These are phyloP conservation scores for Fusarium kyushuense DNA, from an alignment of 2,329 filamentous ascomycete genomes.

Conservation along the genomic window DNA sequence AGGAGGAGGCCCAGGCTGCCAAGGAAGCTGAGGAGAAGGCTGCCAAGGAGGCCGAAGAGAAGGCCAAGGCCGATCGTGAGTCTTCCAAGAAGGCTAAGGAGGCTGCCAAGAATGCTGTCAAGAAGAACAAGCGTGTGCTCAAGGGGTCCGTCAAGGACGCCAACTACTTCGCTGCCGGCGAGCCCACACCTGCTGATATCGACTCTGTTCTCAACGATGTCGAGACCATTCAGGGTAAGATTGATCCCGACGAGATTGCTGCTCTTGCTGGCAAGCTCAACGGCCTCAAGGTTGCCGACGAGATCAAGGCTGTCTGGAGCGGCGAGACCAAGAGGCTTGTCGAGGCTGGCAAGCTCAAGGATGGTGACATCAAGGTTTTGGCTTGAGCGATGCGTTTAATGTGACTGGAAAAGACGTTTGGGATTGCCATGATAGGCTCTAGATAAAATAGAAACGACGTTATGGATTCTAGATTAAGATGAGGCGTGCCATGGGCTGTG, in stretches of 20 bases:
- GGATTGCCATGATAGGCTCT: slow-evolving; percentile 33
- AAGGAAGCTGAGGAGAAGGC: slow-evolving; percentile 86
- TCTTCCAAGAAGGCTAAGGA: slow-evolving; percentile 96
- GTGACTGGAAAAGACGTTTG: slow-evolving; percentile 3
- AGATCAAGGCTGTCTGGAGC: slow-evolving; percentile 87
- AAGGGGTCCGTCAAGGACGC: slow-evolving; percentile 95
- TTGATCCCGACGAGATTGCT: slow-evolving; percentile 92
- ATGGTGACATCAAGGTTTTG: slow-evolving; percentile 80
- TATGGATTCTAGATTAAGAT: slow-evolving; percentile 36
- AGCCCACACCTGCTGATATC: slow-evolving; percentile 80
- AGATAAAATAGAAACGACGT: slow-evolving; percentile 43
- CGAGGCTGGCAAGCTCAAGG: slow-evolving; percentile 86
- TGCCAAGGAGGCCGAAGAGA: slow-evolving; percentile 85
- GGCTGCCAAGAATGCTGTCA: slow-evolving; percentile 96
- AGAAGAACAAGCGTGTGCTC: slow-evolving; percentile 99
- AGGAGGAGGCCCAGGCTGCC: slow-evolving; percentile 84
- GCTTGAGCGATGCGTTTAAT: slow-evolving; percentile 46
- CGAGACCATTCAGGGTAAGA: slow-evolving; percentile 86
- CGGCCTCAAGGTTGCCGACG: slow-evolving; percentile 79
- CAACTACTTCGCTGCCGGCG: slow-evolving; percentile 90
- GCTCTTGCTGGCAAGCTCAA: slow-evolving; percentile 83
- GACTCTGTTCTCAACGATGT: slow-evolving; percentile 87
- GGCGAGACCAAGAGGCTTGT: slow-evolving; percentile 83
- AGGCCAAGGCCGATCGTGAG: slow-evolving; percentile 86
- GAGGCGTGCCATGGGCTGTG: slow-evolving; percentile 22